Evolutionary conservation across 2,329 filamentous ascomycete species (phyloP).

Genomic region (Cytospora piceicola): DNA sequence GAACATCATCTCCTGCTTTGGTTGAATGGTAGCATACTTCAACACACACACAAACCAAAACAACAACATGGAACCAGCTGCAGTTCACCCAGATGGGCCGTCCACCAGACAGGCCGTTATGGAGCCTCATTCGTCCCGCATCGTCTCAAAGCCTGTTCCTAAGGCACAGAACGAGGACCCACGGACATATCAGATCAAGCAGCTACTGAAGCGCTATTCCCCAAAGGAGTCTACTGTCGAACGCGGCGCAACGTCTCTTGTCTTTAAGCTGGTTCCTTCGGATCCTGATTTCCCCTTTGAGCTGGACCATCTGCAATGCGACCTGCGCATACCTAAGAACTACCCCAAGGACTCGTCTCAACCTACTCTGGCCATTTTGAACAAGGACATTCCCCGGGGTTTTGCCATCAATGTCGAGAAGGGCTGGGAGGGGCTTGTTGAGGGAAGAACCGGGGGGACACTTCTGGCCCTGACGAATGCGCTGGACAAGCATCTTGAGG

Average conservation of each 20-base stretch:
- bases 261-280: conserved; percentile 70
- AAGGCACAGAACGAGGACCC: conserved; percentile 68
- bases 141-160: conserved; percentile 69
- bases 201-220: conserved; percentile 70
- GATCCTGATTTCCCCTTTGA: conserved; percentile 87
- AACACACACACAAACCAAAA: background rate
- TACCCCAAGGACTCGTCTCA: conserved; percentile 56
- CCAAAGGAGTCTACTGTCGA: conserved; percentile 49
- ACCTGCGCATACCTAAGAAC: conserved; percentile 63
- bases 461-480: conserved; percentile 69
- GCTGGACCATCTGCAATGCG: conserved; percentile 68
- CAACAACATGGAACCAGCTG: conserved; percentile 23
- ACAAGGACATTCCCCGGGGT: conserved; percentile 58
- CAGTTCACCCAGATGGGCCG: conserved; percentile 7
- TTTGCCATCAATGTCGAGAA: conserved; percentile 77
- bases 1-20: background rate
- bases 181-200: conserved; percentile 73
- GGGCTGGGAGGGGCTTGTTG: conserved; percentile 70
- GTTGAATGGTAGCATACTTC: background rate
- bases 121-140: conserved; percentile 49
- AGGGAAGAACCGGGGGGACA: conserved; percentile 58
- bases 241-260: conserved; percentile 56
- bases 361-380: conserved; percentile 24
- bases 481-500: conserved; percentile 74
- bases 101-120: conserved; percentile 48